A percentile compares a stretch with the other conserved stretches of the same genome.
Evolutionary conservation across 495 filamentous ascomycete species (phyloP).

Genomic region (Daldinia grandis): DNA sequence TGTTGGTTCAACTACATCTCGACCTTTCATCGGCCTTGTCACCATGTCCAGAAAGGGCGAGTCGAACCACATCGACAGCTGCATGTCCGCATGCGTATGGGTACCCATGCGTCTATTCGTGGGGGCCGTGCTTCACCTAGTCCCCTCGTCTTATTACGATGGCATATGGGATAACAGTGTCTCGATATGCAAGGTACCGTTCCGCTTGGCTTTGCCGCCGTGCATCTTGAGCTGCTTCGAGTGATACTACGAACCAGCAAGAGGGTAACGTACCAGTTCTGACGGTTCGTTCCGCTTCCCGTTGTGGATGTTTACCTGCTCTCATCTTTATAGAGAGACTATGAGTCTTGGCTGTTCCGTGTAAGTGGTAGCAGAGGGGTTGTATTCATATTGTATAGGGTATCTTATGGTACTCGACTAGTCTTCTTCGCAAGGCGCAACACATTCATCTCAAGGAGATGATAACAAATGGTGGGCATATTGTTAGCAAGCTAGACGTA

Average conservation of each 20-base stretch:
- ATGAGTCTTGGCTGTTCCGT: background rate
- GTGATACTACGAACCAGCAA: background rate
- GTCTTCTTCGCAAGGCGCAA: background rate
- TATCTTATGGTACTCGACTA: background rate
- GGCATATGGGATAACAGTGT: conserved; percentile 11
- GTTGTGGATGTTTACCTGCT: background rate
- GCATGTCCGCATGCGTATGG: background rate
- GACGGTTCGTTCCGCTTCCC: background rate
- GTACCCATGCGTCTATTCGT: conserved; percentile 21
- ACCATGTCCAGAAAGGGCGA: conserved; percentile 1
- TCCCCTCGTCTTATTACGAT: conserved; percentile 3
- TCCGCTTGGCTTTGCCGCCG: conserved; percentile 18
- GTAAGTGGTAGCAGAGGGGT: background rate
- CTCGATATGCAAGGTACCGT: conserved; percentile 43
- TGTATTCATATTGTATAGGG: background rate
- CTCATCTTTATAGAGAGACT: background rate
- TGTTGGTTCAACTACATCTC: conserved; percentile 7
- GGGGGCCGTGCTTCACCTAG: conserved; percentile 24
- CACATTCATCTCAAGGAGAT: background rate
- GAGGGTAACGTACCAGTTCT: background rate
- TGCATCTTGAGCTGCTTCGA: conserved; percentile 16
- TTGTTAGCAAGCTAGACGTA: background rate
- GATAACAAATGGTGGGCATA: background rate
- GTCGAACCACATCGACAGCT: conserved; percentile 8
- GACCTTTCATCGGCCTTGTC: conserved; percentile 2